These are phyloP conservation scores for Bretschneidera sinensis DNA, from an alignment of 345 rosid species.

Conservation along the genomic window DNA sequence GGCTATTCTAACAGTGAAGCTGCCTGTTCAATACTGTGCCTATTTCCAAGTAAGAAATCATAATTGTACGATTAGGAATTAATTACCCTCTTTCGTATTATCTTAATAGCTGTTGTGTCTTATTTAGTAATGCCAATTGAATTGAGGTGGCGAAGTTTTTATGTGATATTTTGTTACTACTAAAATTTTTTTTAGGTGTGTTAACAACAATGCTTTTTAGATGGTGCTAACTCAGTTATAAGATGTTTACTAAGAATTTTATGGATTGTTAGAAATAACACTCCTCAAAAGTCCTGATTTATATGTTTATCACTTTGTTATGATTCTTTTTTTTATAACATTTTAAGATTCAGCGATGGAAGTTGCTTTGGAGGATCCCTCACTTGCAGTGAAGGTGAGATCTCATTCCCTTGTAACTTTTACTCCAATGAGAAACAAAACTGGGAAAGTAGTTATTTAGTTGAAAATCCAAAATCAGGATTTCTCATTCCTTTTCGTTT, in stretches of 20 bases:
- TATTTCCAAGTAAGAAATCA: neutral
- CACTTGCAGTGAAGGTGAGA: constrained; percentile 41
- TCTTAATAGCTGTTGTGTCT: neutral
- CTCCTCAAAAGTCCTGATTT: neutral
- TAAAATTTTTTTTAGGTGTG: too few relatives aligned
- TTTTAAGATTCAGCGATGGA: constrained; percentile 7
- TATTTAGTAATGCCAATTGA: too few relatives aligned
- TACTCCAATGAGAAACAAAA: neutral
- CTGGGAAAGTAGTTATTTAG: neutral
- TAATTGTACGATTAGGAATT: neutral
- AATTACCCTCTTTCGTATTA: neutral
- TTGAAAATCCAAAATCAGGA: neutral
- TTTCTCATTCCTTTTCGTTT: neutral
- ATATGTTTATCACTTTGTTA: neutral
- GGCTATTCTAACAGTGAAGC: too few relatives aligned
- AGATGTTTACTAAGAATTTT: too few relatives aligned
- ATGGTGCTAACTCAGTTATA: too few relatives aligned
- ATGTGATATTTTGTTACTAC: too few relatives aligned
- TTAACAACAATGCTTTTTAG: too few relatives aligned
- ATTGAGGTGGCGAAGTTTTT: too few relatives aligned
- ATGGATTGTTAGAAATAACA: neutral
- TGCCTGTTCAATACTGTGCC: too few relatives aligned
- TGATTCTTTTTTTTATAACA: neutral
- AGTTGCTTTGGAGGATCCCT: constrained; percentile 29
- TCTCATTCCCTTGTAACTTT: neutral